Base-by-base conservation (phyloP, 2,329 filamentous ascomycete genomes). In the Monosporascus sp. region DNA sequence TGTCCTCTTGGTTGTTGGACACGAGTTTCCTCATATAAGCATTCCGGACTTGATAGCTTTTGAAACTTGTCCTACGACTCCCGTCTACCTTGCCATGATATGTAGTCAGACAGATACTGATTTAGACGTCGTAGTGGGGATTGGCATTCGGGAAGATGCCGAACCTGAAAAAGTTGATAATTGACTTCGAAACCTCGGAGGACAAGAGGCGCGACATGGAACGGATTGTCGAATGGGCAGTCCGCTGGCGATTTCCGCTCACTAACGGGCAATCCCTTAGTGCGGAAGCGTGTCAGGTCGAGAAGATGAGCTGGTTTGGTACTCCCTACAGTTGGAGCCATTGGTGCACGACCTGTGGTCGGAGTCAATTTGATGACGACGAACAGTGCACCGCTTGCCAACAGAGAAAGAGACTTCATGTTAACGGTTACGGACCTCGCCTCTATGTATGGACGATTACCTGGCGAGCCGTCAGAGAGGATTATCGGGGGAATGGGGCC, bases 161-260 rank as follows among this genome's bases (percentile, higher is more conserved):
- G 22, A 56, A 54, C 20, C 51, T 63, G 5, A 57, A 55, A 50
- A 58, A 51, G 6, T 42, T 63, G 18, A 57, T 49, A 17, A 62
- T 62, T 7, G 61, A 62, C 49, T 63, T 63, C 48, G 61, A 63
- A 52, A 61, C 57, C n/a, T 52, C 55, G 5, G 46, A 56, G 27
- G 51, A 62, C 42, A 54, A 57, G 37, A 53, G 52, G 37, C 11
- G 27, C 6, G 51, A 59, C 27, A 54, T 62, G 57, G 60, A 57
- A 5, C 31, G 22, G n/a, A 55, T 63, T 11, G 57, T 62, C n/a
- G 20, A 48, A 3, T 61, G 60, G 61, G 60, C 61, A 9, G 25
- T 55, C 15, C 54, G 56, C n/a, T 63, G 60, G 61, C 41, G 46
- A 45, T 58, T 63, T 17, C 61, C 61, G 5, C 58, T 62, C 3